Conservation (phyloP, 352 stramenopile species). For the Aphanomyces invadans region DNA sequence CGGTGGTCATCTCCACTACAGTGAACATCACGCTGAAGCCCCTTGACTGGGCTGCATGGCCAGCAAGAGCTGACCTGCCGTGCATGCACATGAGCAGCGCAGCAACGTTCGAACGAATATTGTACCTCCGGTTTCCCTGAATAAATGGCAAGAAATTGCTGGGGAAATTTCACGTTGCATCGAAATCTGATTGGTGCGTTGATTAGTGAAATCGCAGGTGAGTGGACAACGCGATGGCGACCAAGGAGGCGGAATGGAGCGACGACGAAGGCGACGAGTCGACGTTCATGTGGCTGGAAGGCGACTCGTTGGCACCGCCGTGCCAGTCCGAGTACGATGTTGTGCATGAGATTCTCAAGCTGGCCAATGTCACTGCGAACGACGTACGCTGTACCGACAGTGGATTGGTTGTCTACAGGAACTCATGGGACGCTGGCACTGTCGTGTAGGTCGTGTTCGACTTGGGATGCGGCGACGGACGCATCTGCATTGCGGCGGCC, state of each 20-base stretch:
- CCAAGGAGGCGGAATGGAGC: constrained; percentile 7
- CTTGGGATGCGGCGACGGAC: constrained; percentile 48
- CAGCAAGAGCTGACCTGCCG: no score
- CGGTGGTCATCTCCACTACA: no score
- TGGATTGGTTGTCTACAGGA: background rate
- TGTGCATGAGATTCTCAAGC: constrained; percentile 46
- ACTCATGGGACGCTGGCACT: background rate
- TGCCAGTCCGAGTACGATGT: constrained; percentile 52
- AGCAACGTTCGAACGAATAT: no score
- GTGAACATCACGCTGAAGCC: no score
- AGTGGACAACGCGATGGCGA: background rate
- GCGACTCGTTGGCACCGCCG: constrained; percentile 48
- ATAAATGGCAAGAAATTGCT: no score
- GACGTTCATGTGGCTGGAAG: constrained; percentile 57
- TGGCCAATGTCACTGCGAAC: constrained; percentile 34
- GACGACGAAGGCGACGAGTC: constrained; percentile 31
- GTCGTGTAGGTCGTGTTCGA: constrained; percentile 38
- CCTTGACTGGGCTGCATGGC: no score
- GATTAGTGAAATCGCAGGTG: background rate
- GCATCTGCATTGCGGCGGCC: constrained; percentile 50
- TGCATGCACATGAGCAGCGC: no score
- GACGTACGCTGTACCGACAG: constrained; percentile 32
- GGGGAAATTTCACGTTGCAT: no score
- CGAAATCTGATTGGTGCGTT: background rate
- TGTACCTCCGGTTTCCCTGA: no score